phyloP scores from a whole-genome alignment of 176 grass and related monocot genomes.

The Ampelocalamus luodianensis region DNA sequence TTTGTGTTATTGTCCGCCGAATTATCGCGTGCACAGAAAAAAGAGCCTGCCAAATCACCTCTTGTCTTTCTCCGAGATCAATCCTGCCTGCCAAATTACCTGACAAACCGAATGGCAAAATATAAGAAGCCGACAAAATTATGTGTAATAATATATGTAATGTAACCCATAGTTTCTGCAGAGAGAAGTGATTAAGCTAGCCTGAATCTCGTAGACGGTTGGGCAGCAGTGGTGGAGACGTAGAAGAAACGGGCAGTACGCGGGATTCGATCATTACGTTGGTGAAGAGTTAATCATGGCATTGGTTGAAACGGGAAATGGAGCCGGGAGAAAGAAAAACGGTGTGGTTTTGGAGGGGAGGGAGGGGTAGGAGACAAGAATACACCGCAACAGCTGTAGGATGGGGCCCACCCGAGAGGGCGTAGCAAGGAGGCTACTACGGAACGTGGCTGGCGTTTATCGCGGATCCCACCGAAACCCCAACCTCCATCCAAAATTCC shows the following conservation, averaged over 20 bases:
- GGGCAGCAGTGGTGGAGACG: background rate
- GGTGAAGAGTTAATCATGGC: background rate
- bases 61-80: background rate
- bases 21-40: conserved; percentile 11
- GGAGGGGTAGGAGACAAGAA: conserved; percentile 28
- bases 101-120: background rate
- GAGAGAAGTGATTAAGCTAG: no score
- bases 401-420: background rate
- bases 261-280: background rate
- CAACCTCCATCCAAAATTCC: background rate
- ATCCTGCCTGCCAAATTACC: background rate
- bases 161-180: background rate
- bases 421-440: conserved; percentile 3
- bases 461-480: conserved; percentile 40
- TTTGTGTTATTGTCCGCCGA: background rate
- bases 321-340: background rate
- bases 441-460: conserved; percentile 35
- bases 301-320: background rate
- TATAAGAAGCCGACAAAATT: background rate
- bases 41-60: background rate
- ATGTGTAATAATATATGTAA: background rate
- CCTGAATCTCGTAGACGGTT: no score
- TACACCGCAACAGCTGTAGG: conserved; percentile 32
- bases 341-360: background rate
- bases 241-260: background rate